Evolutionary conservation across 306 rosid genomes (phyloP).

Genomic region (Quercus suber): DNA sequence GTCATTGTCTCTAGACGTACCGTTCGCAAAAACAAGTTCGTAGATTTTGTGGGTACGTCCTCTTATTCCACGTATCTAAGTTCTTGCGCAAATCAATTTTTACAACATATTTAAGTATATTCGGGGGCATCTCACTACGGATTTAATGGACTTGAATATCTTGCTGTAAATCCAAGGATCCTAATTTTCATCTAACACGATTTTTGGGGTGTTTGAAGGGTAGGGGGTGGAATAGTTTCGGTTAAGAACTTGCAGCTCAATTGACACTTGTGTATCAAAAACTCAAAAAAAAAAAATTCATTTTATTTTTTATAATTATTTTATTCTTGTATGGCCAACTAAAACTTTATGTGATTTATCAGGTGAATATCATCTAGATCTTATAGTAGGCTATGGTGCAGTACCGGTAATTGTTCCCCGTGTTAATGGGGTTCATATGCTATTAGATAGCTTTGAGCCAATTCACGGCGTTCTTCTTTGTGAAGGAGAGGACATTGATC

Average conservation of each 20-base stretch:
- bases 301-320: neutral
- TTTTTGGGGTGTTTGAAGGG: too few relatives aligned
- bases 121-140: too few relatives aligned
- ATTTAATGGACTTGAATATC: too few relatives aligned
- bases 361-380: constrained; percentile 97
- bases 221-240: too few relatives aligned
- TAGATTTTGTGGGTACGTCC: constrained; percentile 79
- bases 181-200: too few relatives aligned
- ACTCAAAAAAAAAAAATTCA: neutral
- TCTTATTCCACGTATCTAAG: too few relatives aligned
- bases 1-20: constrained; percentile 90
- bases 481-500: constrained; percentile 97
- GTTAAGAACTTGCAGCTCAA: too few relatives aligned
- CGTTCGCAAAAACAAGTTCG: constrained; percentile 95
- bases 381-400: constrained; percentile 75
- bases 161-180: too few relatives aligned
- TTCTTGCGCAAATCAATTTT: neutral
- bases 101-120: neutral
- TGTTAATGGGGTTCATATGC: constrained; percentile 73
- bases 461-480: constrained; percentile 95
- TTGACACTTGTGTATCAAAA: too few relatives aligned
- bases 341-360: neutral
- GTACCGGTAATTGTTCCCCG: constrained; percentile 89
- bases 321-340: neutral
- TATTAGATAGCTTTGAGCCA: constrained; percentile 85